Conservation (phyloP, 768 basidiomycete species). For the Naganishia kalamii region DNA sequence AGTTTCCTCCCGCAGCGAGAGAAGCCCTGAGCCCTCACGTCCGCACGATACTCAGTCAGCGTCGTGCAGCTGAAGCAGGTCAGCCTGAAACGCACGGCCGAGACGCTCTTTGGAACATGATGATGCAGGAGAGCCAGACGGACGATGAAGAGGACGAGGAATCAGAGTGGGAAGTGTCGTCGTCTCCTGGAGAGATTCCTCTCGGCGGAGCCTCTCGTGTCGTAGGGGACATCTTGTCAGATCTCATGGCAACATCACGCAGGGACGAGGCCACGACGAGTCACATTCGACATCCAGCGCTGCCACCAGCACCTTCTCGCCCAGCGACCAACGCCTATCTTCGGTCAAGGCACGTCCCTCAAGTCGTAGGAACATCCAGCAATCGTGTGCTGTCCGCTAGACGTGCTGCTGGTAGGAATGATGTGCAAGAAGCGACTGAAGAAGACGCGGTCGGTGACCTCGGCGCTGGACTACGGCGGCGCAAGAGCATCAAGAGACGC, state of each 20-base stretch:
- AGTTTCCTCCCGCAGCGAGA: not conserved
- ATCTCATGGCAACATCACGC: not conserved
- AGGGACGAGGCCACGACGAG: not conserved
- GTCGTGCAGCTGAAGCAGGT: not conserved
- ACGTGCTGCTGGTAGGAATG: not conserved
- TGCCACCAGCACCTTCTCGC: not conserved
- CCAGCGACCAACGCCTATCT: slow-evolving; percentile 12
- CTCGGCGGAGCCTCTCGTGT: not conserved
- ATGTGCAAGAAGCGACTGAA: not conserved
- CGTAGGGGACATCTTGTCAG: not conserved
- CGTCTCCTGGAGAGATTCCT: not conserved
- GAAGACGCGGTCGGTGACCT: not conserved
- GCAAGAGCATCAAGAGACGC: slow-evolving; percentile 17
- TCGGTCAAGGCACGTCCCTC: not conserved
- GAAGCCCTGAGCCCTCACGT: not conserved
- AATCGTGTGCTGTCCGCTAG: not conserved
- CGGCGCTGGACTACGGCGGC: not conserved
- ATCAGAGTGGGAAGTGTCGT: slow-evolving; percentile 2
- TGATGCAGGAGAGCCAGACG: not conserved
- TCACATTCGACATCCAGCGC: not conserved
- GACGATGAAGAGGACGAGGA: slow-evolving; percentile 5
- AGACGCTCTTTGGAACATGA: not conserved
- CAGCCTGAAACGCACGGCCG: not conserved
- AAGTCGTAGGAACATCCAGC: not conserved
- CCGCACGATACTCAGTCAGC: not conserved